Evolutionary conservation across 2,329 filamentous ascomycete species (phyloP).

Genomic region (Phyllosticta capitalensis): DNA sequence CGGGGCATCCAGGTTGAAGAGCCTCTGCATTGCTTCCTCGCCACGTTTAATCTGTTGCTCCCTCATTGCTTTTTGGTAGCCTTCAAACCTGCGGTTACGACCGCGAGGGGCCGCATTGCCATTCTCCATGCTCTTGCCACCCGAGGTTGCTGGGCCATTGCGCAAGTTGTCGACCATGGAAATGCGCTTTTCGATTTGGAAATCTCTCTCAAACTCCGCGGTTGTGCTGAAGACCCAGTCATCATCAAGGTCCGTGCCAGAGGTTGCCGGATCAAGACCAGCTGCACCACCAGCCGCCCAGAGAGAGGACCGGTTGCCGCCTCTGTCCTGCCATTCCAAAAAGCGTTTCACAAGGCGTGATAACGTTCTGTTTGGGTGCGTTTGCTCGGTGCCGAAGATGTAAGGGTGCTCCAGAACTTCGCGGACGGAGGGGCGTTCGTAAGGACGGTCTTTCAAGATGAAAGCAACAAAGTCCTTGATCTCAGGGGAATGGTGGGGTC

Average conservation of each 20-base stretch:
- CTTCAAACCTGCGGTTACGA: constrained; percentile 9
- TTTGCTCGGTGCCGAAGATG: constrained; percentile 51
- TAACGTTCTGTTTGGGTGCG: constrained; percentile 56
- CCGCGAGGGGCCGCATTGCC: background rate
- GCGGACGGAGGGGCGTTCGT: constrained; percentile 59
- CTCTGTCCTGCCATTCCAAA: constrained; percentile 65
- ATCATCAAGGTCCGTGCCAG: constrained; percentile 34
- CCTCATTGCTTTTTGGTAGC: constrained; percentile 41
- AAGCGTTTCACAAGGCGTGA: constrained; percentile 60
- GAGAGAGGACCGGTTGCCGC: constrained; percentile 58
- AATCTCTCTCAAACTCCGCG: constrained; percentile 47
- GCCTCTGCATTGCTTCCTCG: constrained; percentile 45
- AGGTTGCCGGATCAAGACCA: constrained; percentile 42
- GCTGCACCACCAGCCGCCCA: constrained; percentile 49
- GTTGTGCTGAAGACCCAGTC: constrained; percentile 60
- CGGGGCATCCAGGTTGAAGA: constrained; percentile 47
- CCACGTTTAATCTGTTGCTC: constrained; percentile 50
- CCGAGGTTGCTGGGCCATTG: constrained; percentile 13
- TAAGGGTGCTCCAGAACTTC: constrained; percentile 62
- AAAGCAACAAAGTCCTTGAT: constrained; percentile 63
- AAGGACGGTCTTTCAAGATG: constrained; percentile 60
- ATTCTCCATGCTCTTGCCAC: background rate
- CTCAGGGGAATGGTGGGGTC: constrained; percentile 58
- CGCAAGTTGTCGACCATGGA: constrained; percentile 39
- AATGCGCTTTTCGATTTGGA: constrained; percentile 38